phyloP scores from a whole-genome alignment of 73 alveolate genomes.

The Tetrahymena borealis region DNA sequence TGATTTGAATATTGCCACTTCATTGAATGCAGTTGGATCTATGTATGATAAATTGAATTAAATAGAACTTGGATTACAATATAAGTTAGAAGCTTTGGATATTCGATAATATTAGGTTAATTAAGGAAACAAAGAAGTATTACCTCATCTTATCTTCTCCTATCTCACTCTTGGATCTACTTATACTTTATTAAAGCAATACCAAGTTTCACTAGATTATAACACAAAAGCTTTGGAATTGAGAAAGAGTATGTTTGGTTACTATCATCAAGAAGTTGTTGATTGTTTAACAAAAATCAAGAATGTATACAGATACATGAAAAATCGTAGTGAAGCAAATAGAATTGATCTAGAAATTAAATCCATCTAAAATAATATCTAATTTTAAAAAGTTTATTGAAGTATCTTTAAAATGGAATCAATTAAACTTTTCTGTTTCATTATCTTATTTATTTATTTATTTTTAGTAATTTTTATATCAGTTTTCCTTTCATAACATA shows the following conservation, averaged over 20 bases:
- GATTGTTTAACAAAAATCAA: background rate
- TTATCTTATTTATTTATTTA: too few relatives aligned
- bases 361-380: too few relatives aligned
- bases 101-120: background rate
- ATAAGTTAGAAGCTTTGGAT: background rate
- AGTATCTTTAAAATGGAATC: too few relatives aligned
- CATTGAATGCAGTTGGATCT: background rate
- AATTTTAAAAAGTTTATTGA: too few relatives aligned
- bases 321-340: background rate
- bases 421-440: too few relatives aligned
- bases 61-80: background rate
- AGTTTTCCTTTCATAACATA: too few relatives aligned
- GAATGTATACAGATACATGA: background rate
- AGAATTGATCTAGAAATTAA: background rate
- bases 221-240: background rate
- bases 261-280: background rate
- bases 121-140: background rate
- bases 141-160: background rate
- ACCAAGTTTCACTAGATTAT: background rate
- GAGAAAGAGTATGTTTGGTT: background rate
- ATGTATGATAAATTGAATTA: background rate
- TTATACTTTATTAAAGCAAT: background rate
- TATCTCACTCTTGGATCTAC: background rate
- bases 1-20: background rate
- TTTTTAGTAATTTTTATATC: too few relatives aligned